Evolutionary conservation across 768 basidiomycete genomes (phyloP).

Genomic region (Suillus clintonianus): DNA sequence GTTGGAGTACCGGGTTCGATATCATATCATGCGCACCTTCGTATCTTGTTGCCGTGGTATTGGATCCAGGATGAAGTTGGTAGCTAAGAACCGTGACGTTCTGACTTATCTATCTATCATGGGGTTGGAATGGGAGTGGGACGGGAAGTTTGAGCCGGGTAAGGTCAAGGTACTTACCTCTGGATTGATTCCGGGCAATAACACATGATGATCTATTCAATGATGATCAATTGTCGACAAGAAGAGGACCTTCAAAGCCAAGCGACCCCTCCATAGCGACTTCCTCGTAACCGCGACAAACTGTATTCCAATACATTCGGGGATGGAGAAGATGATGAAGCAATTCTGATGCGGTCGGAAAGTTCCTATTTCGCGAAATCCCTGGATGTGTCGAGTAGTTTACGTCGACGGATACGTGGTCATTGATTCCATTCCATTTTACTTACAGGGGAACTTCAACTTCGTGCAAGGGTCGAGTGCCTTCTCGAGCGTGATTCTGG

Average conservation of each 20-base stretch:
- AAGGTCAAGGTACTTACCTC: background rate
- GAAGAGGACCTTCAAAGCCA: background rate
- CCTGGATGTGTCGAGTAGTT: background rate
- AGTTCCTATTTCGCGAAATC: background rate
- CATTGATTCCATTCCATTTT: background rate
- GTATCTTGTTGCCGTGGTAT: background rate
- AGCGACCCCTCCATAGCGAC: background rate
- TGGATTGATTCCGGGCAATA: background rate
- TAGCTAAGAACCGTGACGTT: background rate
- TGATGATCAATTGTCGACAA: background rate
- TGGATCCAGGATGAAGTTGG: background rate
- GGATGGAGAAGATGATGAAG: background rate
- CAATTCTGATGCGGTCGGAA: background rate
- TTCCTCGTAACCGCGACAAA: background rate
- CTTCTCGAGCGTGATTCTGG: background rate
- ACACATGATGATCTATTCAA: background rate
- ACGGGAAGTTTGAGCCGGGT: background rate
- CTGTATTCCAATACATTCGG: background rate
- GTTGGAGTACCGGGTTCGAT: background rate
- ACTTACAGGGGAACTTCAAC: background rate
- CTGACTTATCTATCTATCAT: background rate
- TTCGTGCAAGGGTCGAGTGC: background rate
- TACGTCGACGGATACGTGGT: background rate
- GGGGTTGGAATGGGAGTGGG: background rate
- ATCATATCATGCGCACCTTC: background rate